Evolutionary conservation across 2,329 filamentous ascomycete species (phyloP).

Genomic region (Capronia coronata): DNA sequence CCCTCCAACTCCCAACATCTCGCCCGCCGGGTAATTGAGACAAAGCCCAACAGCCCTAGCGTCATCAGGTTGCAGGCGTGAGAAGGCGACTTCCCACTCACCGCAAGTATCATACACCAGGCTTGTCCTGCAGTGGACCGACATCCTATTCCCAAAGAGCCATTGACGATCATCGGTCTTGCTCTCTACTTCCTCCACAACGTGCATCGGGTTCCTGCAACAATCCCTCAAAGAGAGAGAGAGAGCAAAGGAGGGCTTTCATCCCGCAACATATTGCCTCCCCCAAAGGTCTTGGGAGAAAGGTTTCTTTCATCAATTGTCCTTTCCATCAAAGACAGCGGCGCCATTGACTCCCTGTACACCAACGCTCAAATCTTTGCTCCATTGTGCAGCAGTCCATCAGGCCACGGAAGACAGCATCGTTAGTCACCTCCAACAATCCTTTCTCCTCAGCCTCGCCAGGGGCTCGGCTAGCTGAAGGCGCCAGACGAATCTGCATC

Average conservation of each 20-base stretch:
- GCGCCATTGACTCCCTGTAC: too few species aligned
- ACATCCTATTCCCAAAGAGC: slow-evolving; percentile 4
- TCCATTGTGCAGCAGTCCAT: slow-evolving; percentile 11
- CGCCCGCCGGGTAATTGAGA: slow-evolving; percentile 23
- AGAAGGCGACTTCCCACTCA: slow-evolving; percentile 12
- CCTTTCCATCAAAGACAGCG: slow-evolving; percentile 19
- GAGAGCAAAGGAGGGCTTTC: too few species aligned
- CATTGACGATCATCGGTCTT: slow-evolving; percentile 2
- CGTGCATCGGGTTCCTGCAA: slow-evolving; percentile 22
- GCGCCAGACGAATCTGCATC: too few species aligned
- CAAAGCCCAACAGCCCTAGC: slow-evolving; percentile 20
- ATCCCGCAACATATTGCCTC: slow-evolving; percentile 9
- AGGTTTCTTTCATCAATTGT: slow-evolving; percentile 23
- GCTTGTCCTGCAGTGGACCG: slow-evolving; percentile 18
- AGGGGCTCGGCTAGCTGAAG: slow-evolving; percentile 2
- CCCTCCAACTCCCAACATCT: too few species aligned
- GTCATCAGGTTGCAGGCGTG: slow-evolving; percentile 13
- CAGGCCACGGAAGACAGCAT: slow-evolving; percentile 13
- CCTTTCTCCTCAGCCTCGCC: not conserved
- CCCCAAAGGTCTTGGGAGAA: too few species aligned
- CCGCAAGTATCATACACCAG: slow-evolving; percentile 16
- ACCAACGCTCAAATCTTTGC: slow-evolving; percentile 7
- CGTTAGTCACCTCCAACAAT: slow-evolving; percentile 6
- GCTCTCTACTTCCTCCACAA: not conserved
- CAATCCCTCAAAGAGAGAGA: slow-evolving; percentile 12